Evolutionary conservation across 805 yeast genomes (phyloP).

Genomic region (Saturnispora bothae): DNA sequence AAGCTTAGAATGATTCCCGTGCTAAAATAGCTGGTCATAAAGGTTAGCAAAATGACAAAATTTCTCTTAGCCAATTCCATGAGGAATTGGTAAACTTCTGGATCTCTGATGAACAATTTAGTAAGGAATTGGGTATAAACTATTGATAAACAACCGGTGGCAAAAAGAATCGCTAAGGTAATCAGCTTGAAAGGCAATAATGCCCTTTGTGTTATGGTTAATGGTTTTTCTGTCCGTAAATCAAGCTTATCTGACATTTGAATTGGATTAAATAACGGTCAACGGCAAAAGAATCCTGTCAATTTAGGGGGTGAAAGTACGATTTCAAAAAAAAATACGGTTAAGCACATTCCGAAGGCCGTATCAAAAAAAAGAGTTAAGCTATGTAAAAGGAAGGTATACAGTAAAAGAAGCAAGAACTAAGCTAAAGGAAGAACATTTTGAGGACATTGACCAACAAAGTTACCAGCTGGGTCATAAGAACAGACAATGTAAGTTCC

Average conservation of each 20-base stretch:
- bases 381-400: not conserved
- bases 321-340: not conserved
- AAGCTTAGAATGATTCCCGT: conserved; percentile 45
- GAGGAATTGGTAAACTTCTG: conserved; percentile 29
- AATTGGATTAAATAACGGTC: not conserved
- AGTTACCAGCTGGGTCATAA: conserved; percentile 72
- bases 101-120: conserved; percentile 21
- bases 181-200: conserved; percentile 11
- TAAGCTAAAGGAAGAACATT: conserved; percentile 26
- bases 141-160: conserved; percentile 34
- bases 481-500: conserved; percentile 61
- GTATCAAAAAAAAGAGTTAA: not conserved
- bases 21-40: conserved; percentile 34
- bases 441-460: conserved; percentile 33
- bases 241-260: not conserved
- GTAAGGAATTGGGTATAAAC: conserved; percentile 37
- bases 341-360: too few species aligned
- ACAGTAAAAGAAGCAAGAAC: not conserved
- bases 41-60: conserved; percentile 45
- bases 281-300: too few species aligned
- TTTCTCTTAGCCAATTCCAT: conserved; percentile 46
- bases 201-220: not conserved
- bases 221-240: not conserved
- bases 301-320: too few species aligned
- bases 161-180: conserved; percentile 20